Evolutionary conservation across 2,329 filamentous ascomycete genomes (phyloP).

Genomic region (Neonectria faginata): DNA sequence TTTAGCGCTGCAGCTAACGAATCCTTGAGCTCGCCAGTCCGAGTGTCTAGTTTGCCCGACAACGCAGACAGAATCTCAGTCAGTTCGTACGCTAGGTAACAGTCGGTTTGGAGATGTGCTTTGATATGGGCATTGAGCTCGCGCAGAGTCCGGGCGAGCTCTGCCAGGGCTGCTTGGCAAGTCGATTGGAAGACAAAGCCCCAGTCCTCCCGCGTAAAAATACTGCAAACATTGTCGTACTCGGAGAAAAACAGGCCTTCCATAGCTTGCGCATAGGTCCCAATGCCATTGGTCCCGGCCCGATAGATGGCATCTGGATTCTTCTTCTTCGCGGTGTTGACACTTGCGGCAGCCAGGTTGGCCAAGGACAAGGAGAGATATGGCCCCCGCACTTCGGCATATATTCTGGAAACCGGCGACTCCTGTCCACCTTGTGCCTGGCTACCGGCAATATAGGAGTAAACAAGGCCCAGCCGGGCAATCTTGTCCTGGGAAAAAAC

Average conservation of each 20-base stretch:
- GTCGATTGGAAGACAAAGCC: conserved; percentile 81
- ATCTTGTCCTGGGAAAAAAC: conserved; percentile 80
- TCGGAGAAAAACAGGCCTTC: conserved; percentile 89
- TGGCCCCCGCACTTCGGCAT: conserved; percentile 85
- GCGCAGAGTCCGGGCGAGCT: conserved; percentile 85
- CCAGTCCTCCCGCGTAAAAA: conserved; percentile 90
- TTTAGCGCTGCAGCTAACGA: conserved; percentile 87
- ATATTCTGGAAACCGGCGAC: conserved; percentile 82
- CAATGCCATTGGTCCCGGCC: conserved; percentile 89
- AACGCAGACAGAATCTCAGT: conserved; percentile 88
- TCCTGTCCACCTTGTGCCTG: conserved; percentile 67
- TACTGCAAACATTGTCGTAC: conserved; percentile 87
- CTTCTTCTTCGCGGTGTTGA: conserved; percentile 85
- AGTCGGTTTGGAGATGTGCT: conserved; percentile 86
- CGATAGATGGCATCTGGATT: conserved; percentile 86
- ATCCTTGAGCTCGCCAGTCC: conserved; percentile 86
- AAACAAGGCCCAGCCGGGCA: conserved; percentile 81
- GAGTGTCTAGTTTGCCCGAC: conserved; percentile 81
- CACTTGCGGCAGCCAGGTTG: conserved; percentile 87
- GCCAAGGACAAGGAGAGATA: conserved; percentile 86
- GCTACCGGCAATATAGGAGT: conserved; percentile 77
- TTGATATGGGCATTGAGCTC: conserved; percentile 94
- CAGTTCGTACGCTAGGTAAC: conserved; percentile 94
- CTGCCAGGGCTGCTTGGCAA: conserved; percentile 80
- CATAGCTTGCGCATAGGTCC: conserved; percentile 87